phyloP scores from a whole-genome alignment of 192 early-diverging fungal genomes.

The Funneliformis mosseae region DNA sequence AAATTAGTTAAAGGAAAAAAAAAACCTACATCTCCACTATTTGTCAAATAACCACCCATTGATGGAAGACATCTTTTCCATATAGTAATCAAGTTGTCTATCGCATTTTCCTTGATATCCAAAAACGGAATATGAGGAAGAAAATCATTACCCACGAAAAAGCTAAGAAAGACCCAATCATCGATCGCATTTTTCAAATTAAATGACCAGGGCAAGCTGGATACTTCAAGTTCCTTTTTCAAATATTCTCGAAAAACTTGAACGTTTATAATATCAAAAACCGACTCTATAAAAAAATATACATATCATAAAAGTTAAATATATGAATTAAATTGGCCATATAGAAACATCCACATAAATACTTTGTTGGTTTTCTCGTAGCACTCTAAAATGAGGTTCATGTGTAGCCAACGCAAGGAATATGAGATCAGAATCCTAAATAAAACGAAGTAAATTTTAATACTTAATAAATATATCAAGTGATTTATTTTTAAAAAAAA shows the following conservation, averaged over 20 bases:
- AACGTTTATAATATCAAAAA: constrained; percentile 61
- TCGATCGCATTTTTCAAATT: constrained; percentile 92
- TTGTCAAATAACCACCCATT: constrained; percentile 84
- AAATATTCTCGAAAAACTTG: constrained; percentile 90
- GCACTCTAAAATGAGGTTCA: constrained; percentile 95
- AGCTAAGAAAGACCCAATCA: constrained; percentile 96
- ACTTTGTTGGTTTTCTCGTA: constrained; percentile 87
- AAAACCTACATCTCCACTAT: constrained; percentile 65
- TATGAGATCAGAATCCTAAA: constrained; percentile 93
- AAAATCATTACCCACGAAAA: constrained; percentile 99
- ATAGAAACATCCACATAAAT: constrained; percentile 68
- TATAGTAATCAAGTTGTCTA: constrained; percentile 83
- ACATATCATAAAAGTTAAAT: constrained; percentile 40
- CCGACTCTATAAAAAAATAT: too few relatives aligned
- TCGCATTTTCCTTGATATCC: constrained; percentile 93
- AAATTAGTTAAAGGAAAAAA: background rate
- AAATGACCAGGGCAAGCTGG: constrained; percentile 71
- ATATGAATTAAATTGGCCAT: constrained; percentile 73
- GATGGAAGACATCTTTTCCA: constrained; percentile 84
- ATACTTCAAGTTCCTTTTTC: constrained; percentile 75
- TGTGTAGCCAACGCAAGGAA: constrained; percentile 96
- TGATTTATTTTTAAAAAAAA: background rate
- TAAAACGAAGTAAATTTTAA: background rate
- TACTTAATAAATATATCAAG: too few relatives aligned
- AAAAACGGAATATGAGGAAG: constrained; percentile 92